phyloP scores from a whole-genome alignment of 768 basidiomycete genomes.

The Dacryopinax primogenitus region DNA sequence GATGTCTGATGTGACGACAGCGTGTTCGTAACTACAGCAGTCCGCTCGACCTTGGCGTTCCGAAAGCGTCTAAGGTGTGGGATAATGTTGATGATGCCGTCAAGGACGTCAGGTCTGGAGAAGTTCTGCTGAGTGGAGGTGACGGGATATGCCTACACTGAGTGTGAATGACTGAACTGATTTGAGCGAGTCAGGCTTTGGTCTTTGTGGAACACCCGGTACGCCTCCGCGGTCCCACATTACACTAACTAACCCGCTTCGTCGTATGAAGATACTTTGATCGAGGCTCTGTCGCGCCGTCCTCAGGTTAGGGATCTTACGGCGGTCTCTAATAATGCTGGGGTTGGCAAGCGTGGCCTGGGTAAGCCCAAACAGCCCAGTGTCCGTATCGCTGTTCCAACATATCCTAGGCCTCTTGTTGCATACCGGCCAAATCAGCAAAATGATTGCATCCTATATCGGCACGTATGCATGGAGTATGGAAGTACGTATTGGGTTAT shows the following conservation, averaged over 20 bases:
- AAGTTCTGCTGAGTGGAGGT: constrained; percentile 73
- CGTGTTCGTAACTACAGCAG: neutral
- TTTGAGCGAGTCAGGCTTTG: constrained; percentile 55
- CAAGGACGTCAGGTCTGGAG: constrained; percentile 66
- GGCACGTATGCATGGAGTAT: constrained; percentile 35
- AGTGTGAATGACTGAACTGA: constrained; percentile 2
- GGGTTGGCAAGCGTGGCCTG: constrained; percentile 53
- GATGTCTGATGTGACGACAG: neutral
- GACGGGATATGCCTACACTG: constrained; percentile 18
- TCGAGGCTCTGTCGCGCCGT: constrained; percentile 60
- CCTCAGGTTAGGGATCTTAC: constrained; percentile 62
- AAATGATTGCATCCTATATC: constrained; percentile 80
- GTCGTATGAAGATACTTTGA: constrained; percentile 55
- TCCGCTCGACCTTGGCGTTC: constrained; percentile 3
- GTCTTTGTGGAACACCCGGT: constrained; percentile 81
- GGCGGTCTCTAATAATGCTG: constrained; percentile 83
- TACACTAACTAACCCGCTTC: neutral
- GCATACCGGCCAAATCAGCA: constrained; percentile 60
- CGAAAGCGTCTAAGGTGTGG: constrained; percentile 41
- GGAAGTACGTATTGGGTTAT: neutral
- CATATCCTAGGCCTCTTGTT: constrained; percentile 50
- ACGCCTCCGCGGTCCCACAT: constrained; percentile 12
- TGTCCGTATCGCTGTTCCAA: neutral
- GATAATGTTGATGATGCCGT: constrained; percentile 70
- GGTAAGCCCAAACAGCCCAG: constrained; percentile 34